Conservation (phyloP, 805 yeast species). For the Candida qinlingensis region DNA sequence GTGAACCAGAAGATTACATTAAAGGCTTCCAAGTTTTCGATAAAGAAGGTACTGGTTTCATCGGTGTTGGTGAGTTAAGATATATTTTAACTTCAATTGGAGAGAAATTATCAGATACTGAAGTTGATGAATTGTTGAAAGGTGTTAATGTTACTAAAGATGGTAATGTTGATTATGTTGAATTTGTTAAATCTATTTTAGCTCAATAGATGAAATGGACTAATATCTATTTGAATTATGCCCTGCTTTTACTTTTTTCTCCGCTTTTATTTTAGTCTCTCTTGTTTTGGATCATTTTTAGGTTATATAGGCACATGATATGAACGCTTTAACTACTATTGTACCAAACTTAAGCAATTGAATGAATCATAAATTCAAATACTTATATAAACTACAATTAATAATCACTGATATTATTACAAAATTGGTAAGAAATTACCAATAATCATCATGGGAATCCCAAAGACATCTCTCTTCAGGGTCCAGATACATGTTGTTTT, state of each 20-base stretch:
- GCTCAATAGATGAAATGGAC: constrained; percentile 55
- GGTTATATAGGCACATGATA: neutral
- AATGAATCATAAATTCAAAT: neutral
- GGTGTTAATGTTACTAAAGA: constrained; percentile 93
- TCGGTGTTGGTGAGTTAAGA: constrained; percentile 94
- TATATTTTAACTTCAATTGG: constrained; percentile 95
- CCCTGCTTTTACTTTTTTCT: neutral
- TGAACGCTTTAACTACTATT: neutral
- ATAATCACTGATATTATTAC: constrained; percentile 13
- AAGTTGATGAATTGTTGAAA: constrained; percentile 92
- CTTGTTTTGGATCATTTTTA: neutral
- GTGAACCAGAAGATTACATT: constrained; percentile 84
- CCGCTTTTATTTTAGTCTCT: neutral
- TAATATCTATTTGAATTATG: neutral
- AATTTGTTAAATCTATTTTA: constrained; percentile 87
- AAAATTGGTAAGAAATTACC: constrained; percentile 87
- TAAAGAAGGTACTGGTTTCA: constrained; percentile 91
- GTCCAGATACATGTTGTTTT: constrained; percentile 89
- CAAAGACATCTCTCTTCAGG: constrained; percentile 88
- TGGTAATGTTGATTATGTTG: constrained; percentile 91
- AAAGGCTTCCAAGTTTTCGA: constrained; percentile 97
- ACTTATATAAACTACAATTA: too few species aligned
- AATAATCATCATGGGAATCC: constrained; percentile 93
- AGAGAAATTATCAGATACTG: constrained; percentile 83
- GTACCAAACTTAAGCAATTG: neutral